Conservation (phyloP, 345 rosid species). For the Reutealis trisperma region DNA sequence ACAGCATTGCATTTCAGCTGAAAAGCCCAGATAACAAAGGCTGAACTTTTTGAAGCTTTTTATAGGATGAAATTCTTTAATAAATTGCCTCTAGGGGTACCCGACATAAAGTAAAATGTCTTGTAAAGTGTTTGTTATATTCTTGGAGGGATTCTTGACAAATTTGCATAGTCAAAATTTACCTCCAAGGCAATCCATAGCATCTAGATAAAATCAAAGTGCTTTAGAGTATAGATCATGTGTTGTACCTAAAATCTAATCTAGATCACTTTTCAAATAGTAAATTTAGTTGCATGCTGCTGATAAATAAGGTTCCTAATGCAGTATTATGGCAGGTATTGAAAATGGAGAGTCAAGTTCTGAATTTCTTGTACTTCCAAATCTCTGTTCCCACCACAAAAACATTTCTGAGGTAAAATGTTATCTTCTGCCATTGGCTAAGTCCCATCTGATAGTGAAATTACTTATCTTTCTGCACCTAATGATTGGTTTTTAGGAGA, state of each 20-base stretch:
- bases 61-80: not conserved
- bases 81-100: not conserved
- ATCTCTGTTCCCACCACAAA: constrained; percentile 78
- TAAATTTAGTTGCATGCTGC: constrained; percentile 1
- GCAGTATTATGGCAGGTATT: constrained; percentile 55
- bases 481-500: constrained; percentile 55
- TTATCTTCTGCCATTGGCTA: constrained; percentile 4
- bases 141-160: not conserved
- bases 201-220: not conserved
- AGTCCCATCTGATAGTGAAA: constrained; percentile 1
- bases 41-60: not conserved
- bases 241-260: not conserved
- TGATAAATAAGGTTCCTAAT: constrained; percentile 35
- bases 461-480: constrained; percentile 3
- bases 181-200: not conserved
- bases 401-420: constrained; percentile 78
- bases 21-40: not conserved
- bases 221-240: not conserved
- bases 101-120: not conserved
- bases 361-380: constrained; percentile 69
- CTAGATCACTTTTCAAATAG: not conserved
- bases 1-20: not conserved
- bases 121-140: not conserved
- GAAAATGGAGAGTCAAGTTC: constrained; percentile 75
- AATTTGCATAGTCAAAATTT: not conserved